Evolutionary conservation across 768 basidiomycete species (phyloP).

Genomic region (Calocera viscosa): DNA sequence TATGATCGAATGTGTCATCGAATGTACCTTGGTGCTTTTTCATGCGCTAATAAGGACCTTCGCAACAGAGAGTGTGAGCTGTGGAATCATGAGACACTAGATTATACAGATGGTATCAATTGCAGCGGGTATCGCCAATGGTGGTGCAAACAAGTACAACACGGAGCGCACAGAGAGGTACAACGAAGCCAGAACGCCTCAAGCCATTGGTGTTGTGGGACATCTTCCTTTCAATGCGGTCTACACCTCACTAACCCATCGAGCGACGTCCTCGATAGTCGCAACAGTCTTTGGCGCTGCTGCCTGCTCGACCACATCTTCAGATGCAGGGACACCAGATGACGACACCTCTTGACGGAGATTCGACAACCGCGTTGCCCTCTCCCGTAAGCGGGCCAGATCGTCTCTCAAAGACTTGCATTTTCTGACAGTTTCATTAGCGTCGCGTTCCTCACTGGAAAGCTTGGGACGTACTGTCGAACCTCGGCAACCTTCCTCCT

Average conservation of each 20-base stretch:
- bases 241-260: background rate
- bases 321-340: background rate
- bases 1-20: too few species aligned
- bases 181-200: too few species aligned
- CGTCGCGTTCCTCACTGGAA: conserved; percentile 21
- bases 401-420: conserved; percentile 58
- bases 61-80: too few species aligned
- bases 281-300: background rate
- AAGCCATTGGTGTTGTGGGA: too few species aligned
- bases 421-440: conserved; percentile 32
- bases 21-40: too few species aligned
- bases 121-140: too few species aligned
- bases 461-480: conserved; percentile 44
- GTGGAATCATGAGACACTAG: too few species aligned
- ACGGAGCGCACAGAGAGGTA: too few species aligned
- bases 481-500: conserved; percentile 62
- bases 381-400: conserved; percentile 36
- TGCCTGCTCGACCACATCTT: background rate
- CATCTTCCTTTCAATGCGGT: background rate
- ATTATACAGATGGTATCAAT: too few species aligned
- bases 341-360: background rate
- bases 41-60: too few species aligned
- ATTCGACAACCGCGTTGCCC: background rate
- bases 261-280: background rate
- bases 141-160: too few species aligned